A percentile compares a stretch with the other conserved stretches of the same genome.
Conservation (phyloP, 73 alveolate species). For the Paramecium sexaurelia region DNA sequence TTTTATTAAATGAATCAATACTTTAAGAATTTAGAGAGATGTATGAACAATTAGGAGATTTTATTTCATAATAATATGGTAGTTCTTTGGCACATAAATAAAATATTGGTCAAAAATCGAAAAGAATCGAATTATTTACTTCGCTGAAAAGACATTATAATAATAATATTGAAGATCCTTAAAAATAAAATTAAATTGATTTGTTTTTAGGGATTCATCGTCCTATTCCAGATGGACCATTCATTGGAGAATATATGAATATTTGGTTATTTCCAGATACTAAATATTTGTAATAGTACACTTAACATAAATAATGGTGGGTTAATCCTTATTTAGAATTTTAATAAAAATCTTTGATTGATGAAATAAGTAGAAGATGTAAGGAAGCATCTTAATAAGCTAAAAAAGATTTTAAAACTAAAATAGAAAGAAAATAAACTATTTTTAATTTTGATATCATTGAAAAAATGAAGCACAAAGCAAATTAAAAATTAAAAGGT, state of each 20-base stretch:
- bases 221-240: constrained; percentile 33
- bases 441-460: constrained; percentile 48
- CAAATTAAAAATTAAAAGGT: neutral
- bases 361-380: neutral
- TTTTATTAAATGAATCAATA: constrained; percentile 46
- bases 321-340: neutral
- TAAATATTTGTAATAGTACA: neutral
- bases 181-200: constrained; percentile 78
- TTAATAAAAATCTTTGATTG: neutral
- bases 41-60: constrained; percentile 88
- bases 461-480: constrained; percentile 17
- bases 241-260: neutral
- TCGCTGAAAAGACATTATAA: constrained; percentile 88
- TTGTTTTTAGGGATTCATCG: constrained; percentile 79
- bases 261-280: constrained; percentile 16
- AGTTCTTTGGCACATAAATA: constrained; percentile 89
- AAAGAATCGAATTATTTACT: constrained; percentile 77
- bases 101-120: constrained; percentile 70
- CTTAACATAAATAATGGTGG: constrained; percentile 44
- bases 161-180: constrained; percentile 79
- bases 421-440: neutral
- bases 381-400: neutral
- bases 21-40: constrained; percentile 51
- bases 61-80: constrained; percentile 82
- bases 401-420: neutral